Evolutionary conservation across 805 yeast species (phyloP).

Genomic region (Wickerhamiella allomyrinae): DNA sequence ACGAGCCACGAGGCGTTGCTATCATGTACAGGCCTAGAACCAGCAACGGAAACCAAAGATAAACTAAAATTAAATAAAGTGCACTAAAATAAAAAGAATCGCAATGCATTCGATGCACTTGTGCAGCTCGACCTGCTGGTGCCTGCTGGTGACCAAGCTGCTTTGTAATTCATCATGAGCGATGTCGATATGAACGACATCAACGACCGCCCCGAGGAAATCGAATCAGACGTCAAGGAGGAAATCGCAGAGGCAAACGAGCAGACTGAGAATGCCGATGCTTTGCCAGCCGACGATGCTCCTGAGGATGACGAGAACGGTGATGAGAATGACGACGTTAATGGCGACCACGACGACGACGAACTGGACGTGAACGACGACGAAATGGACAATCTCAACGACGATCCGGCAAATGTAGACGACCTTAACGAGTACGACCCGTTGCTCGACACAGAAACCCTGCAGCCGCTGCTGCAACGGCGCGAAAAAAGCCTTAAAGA

Average conservation of each 20-base stretch:
- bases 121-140: not conserved
- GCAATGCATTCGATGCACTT: not conserved
- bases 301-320: not conserved
- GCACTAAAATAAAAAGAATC: too few species aligned
- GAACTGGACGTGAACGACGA: not conserved
- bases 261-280: not conserved
- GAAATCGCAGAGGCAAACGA: not conserved
- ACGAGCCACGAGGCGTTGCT: too few species aligned
- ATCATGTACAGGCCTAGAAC: too few species aligned
- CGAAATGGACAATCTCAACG: not conserved
- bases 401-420: slow-evolving; percentile 1
- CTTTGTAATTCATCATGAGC: slow-evolving; percentile 1
- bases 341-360: not conserved
- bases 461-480: slow-evolving; percentile 18
- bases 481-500: slow-evolving; percentile 41
- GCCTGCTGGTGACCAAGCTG: not conserved
- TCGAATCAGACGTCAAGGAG: not conserved
- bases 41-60: too few species aligned
- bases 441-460: slow-evolving; percentile 11
- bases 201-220: not conserved
- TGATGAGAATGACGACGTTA: not conserved
- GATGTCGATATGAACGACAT: slow-evolving; percentile 1
- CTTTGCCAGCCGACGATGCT: not conserved
- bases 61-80: too few species aligned
- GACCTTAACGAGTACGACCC: slow-evolving; percentile 10